Evolutionary conservation across 352 stramenopile genomes (phyloP), one percentile per base, ranked within the genome.

Genomic region (Phytopythium aichiense): DNA sequence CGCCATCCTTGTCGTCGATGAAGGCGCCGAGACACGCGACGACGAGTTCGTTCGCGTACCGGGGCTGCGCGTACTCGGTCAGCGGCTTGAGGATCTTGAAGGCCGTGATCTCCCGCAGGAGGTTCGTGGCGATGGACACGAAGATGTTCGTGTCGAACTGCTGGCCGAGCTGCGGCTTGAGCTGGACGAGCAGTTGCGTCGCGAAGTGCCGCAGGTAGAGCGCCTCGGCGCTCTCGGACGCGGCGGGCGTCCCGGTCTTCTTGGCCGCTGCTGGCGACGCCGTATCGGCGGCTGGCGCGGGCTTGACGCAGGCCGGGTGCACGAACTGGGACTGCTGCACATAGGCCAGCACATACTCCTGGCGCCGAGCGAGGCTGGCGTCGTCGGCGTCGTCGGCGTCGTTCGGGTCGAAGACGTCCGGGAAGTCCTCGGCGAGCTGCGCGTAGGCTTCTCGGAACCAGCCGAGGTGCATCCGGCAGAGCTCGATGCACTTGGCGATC

Each of bases 381-480:
- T 88, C 77, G 57, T 65, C 79, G 37, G 80, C 72, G 18, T 89
- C 77, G 57, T 63, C 79, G 33, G 80, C 72, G 18, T 88, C 74
- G 60, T 63, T 73, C 42, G 76, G 55, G 64, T 76, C 66, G 67
- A 93, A 93, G 8, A 79, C 67, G 1, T 63, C 63, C 38, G 84
- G 84, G 30, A 80, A 76, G 35, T 88, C 72, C 45, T 90, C 80
- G 0, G 77, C 72, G 18, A 92, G 61, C 57, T 87, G 72, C 43
- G 78, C 84, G 46, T 87, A 93, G 13, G 77, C 72, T 65, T 93
- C 84, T 20, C 84, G 75, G 66, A 93, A 93, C 84, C 84, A 93
- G 8, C 77, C 81, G 37, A 93, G 65, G 60, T 93, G 84, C 51
- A 93, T 59, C 15, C 79, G 79, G 61, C 91, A 58, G 13, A 93